Evolutionary conservation across 2,329 filamentous ascomycete species (phyloP).

Genomic region (Epichloe gansuensis): DNA sequence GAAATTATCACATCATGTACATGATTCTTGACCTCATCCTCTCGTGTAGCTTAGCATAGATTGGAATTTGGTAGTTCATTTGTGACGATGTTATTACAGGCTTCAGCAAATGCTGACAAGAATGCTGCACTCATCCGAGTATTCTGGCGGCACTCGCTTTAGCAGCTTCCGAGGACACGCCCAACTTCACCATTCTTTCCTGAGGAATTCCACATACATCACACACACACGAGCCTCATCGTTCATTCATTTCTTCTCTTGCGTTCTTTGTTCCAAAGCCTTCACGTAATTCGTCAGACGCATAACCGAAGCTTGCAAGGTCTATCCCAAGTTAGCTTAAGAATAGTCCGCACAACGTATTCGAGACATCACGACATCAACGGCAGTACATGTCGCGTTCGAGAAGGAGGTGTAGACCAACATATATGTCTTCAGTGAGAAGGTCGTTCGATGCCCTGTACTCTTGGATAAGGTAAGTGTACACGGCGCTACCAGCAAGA

Average conservation of each 20-base stretch:
- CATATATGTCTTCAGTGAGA: conserved; percentile 89
- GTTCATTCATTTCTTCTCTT: conserved; percentile 32
- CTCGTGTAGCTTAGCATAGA: background rate
- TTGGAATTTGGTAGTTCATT: background rate
- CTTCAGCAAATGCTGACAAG: background rate
- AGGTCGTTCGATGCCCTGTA: conserved; percentile 91
- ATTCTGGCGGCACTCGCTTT: background rate
- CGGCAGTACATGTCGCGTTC: background rate
- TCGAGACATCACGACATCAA: background rate
- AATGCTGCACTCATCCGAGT: background rate
- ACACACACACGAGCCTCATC: background rate
- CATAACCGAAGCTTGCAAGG: conserved; percentile 77
- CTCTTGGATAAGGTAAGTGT: conserved; percentile 87
- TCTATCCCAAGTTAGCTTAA: conserved; percentile 34
- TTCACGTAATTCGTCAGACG: conserved; percentile 75
- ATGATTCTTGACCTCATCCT: background rate
- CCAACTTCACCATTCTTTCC: too few species aligned
- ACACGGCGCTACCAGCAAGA: conserved; percentile 67
- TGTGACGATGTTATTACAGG: background rate
- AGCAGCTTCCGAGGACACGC: background rate
- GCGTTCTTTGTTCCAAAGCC: conserved; percentile 69
- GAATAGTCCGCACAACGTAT: background rate
- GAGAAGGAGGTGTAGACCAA: conserved; percentile 38
- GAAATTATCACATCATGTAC: background rate
- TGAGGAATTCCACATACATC: background rate